These are phyloP conservation scores for Chiua virens DNA, from an alignment of 768 basidiomycete species.

Conservation along the genomic window DNA sequence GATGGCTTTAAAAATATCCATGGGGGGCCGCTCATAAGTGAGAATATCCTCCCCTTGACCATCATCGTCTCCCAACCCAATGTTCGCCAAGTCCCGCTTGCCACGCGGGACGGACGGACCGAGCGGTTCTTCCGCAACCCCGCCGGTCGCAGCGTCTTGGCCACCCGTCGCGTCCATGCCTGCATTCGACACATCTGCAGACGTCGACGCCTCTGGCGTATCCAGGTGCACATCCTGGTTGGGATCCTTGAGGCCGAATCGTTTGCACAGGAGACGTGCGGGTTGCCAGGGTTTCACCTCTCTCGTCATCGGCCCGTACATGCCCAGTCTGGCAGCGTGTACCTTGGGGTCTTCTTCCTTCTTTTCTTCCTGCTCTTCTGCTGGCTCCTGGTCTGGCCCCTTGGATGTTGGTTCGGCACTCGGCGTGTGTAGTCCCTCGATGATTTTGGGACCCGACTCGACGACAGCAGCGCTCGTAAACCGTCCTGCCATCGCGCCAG, in stretches of 20 bases:
- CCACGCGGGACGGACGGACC: slow-evolving; percentile 14
- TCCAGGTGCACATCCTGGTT: slow-evolving; percentile 52
- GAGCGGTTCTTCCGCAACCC: not conserved
- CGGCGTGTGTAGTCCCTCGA: slow-evolving; percentile 71
- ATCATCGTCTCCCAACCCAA: slow-evolving; percentile 92
- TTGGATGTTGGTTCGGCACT: slow-evolving; percentile 37
- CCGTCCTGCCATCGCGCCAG: slow-evolving; percentile 91
- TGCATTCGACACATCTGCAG: slow-evolving; percentile 11
- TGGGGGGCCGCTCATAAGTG: slow-evolving; percentile 83
- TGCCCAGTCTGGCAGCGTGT: slow-evolving; percentile 80
- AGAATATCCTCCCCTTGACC: slow-evolving; percentile 84
- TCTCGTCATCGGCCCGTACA: slow-evolving; percentile 89
- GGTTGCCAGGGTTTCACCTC: slow-evolving; percentile 78
- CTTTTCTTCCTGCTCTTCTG: slow-evolving; percentile 36
- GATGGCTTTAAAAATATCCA: slow-evolving; percentile 97
- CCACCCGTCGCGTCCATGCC: not conserved
- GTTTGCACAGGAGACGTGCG: slow-evolving; percentile 82
- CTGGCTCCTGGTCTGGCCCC: slow-evolving; percentile 41
- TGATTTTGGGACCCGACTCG: slow-evolving; percentile 59
- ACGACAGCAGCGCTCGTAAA: slow-evolving; percentile 81
- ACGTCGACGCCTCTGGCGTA: slow-evolving; percentile 24
- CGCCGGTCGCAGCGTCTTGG: too few relatives aligned
- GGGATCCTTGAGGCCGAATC: slow-evolving; percentile 91
- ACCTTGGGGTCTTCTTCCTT: slow-evolving; percentile 74
- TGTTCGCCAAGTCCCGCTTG: slow-evolving; percentile 69